Conservation (phyloP, 805 yeast species). For the Ogataea haglerorum region DNA sequence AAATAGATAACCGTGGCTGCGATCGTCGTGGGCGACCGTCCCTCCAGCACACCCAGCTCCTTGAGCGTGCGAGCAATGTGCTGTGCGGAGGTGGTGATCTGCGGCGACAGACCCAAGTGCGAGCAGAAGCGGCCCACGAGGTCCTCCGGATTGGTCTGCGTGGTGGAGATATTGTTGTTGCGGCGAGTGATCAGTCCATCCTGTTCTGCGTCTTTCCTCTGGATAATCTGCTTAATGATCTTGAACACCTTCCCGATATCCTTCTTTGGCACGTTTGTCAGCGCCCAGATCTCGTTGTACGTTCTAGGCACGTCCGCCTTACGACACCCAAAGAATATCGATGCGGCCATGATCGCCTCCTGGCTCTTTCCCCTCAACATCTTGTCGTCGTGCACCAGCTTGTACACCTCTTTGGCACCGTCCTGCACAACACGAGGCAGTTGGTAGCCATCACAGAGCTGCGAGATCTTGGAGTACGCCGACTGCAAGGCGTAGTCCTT, state of each 20-base stretch:
- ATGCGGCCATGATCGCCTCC: conserved; percentile 94
- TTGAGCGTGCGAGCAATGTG: conserved; percentile 85
- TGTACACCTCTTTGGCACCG: conserved; percentile 95
- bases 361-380: conserved; percentile 86
- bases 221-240: conserved; percentile 61
- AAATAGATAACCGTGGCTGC: conserved; percentile 97
- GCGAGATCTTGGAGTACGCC: conserved; percentile 87
- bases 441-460: conserved; percentile 96
- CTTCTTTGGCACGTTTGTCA: conserved; percentile 89
- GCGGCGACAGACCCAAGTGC: conserved; percentile 81
- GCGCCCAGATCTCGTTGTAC: conserved; percentile 92
- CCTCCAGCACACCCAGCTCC: conserved; percentile 90
- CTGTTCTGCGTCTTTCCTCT: conserved; percentile 49
- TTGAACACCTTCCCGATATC: conserved; percentile 92
- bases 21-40: conserved; percentile 94
- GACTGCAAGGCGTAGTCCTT: conserved; percentile 84
- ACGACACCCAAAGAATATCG: conserved; percentile 90
- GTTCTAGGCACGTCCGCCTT: conserved; percentile 92
- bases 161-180: conserved; percentile 55
- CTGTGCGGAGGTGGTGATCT: conserved; percentile 89
- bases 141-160: conserved; percentile 91
- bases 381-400: conserved; percentile 83
- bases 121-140: conserved; percentile 95
- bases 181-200: conserved; percentile 42
- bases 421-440: conserved; percentile 94